Conservation (phyloP, 2,329 filamentous ascomycete genomes). For the Fusarium oxysporum region DNA sequence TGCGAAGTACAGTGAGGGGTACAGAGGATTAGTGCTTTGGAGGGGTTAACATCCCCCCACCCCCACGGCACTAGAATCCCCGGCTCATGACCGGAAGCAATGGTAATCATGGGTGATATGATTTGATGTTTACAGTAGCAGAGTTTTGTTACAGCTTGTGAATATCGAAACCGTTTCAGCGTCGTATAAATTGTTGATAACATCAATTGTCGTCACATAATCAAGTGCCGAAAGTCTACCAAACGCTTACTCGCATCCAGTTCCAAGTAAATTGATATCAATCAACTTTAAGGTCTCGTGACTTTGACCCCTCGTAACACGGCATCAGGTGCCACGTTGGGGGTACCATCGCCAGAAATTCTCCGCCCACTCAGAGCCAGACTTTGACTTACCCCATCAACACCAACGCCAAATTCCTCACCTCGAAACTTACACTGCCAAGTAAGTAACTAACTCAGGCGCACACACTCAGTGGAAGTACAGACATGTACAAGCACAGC, state of each 20-base stretch:
- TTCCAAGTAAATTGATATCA: neutral
- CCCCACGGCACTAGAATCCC: conserved; percentile 23
- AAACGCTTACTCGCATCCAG: neutral
- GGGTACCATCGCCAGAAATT: conserved; percentile 28
- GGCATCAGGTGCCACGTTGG: conserved; percentile 37
- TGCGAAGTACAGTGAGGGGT: conserved; percentile 13
- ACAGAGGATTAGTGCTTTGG: conserved; percentile 9
- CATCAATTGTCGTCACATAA: neutral
- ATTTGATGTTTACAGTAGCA: neutral
- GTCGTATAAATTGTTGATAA: neutral
- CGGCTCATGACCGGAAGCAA: conserved; percentile 15
- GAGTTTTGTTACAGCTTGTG: neutral
- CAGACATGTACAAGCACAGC: neutral
- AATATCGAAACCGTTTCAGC: neutral
- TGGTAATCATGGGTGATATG: conserved; percentile 8
- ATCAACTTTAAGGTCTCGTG: conserved; percentile 1
- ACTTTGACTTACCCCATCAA: conserved; percentile 14
- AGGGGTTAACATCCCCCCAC: conserved; percentile 26
- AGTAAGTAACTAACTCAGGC: conserved; percentile 13
- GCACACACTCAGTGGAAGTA: neutral
- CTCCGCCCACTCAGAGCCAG: conserved; percentile 18
- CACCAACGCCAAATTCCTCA: conserved; percentile 10
- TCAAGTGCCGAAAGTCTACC: neutral
- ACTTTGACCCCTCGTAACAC: neutral
- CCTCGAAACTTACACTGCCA: conserved; percentile 13